Evolutionary conservation across 1,284 basidiomycete genomes (phyloP).

Genomic region (Malassezia yamatoensis): DNA sequence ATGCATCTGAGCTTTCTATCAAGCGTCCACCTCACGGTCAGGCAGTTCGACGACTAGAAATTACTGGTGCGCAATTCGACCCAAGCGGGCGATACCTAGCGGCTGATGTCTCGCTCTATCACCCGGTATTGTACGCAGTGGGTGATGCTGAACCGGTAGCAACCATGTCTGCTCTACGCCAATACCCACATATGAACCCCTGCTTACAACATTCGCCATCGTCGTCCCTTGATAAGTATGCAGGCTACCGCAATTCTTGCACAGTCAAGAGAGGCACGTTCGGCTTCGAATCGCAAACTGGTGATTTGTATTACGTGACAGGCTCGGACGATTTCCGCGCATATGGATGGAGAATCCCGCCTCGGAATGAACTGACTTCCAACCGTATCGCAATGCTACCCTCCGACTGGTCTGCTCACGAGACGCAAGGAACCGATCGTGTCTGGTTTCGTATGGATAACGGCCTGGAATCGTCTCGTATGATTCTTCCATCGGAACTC

Average conservation of each 20-base stretch:
- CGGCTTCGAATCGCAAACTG: conserved; percentile 49
- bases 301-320: conserved; percentile 58
- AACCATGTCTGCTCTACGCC: conserved; percentile 9
- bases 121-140: conserved; percentile 12
- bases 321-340: conserved; percentile 70
- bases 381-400: conserved; percentile 49
- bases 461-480: background rate
- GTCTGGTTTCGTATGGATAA: conserved; percentile 8
- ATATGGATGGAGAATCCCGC: conserved; percentile 67
- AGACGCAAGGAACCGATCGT: conserved; percentile 11
- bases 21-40: background rate
- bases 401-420: background rate
- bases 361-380: conserved; percentile 50
- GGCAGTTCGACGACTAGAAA: conserved; percentile 3
- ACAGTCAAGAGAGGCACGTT: conserved; percentile 76
- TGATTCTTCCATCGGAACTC: conserved; percentile 5
- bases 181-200: conserved; percentile 8
- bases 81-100: conserved; percentile 11
- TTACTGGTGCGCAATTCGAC: conserved; percentile 16
- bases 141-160: conserved; percentile 13
- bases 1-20: conserved; percentile 5
- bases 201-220: background rate
- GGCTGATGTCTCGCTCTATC: conserved; percentile 14
- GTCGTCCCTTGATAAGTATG: background rate
- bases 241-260: conserved; percentile 60